Percentiles rank a stretch among this genome's conserved stretches.
phyloP scores from a whole-genome alignment of 2,329 filamentous ascomycete species.

The Podosphaera xanthii region DNA sequence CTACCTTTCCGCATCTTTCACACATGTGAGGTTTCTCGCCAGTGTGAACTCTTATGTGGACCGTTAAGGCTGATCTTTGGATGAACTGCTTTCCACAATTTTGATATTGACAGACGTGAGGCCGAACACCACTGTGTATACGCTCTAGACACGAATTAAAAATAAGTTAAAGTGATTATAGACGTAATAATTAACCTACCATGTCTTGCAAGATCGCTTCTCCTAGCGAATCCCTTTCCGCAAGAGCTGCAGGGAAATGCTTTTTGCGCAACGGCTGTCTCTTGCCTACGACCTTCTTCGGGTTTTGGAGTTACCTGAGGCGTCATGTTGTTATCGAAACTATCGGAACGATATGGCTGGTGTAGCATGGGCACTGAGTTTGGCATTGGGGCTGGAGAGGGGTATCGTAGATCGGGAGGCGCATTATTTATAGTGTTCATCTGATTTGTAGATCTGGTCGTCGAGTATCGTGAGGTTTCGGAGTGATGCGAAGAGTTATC shows the following conservation, averaged over 20 bases:
- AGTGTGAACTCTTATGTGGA: constrained; percentile 86
- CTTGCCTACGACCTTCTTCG: constrained; percentile 6
- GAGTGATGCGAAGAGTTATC: constrained; percentile 17
- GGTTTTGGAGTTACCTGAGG: constrained; percentile 10
- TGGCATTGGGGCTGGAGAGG: constrained; percentile 17
- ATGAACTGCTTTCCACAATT: constrained; percentile 93
- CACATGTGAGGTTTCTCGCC: constrained; percentile 98
- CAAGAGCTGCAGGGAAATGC: constrained; percentile 80
- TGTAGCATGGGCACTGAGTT: constrained; percentile 16
- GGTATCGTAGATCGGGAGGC: constrained; percentile 15
- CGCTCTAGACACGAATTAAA: constrained; percentile 37
- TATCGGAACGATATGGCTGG: constrained; percentile 13
- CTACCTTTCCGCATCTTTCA: constrained; percentile 84
- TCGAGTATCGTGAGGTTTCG: constrained; percentile 17
- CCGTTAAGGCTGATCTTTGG: constrained; percentile 82
- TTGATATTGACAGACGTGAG: constrained; percentile 77
- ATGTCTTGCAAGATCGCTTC: constrained; percentile 85
- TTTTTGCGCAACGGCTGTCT: constrained; percentile 24
- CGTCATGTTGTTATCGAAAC: constrained; percentile 14
- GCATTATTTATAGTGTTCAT: constrained; percentile 15
- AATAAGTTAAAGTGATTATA: neutral
- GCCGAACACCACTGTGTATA: constrained; percentile 77
- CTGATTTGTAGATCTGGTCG: constrained; percentile 9
- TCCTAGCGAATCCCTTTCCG: constrained; percentile 71
- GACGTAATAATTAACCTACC: neutral